These are phyloP conservation scores for Conoideocrella luteorostrata DNA, from an alignment of 2,329 filamentous ascomycete genomes.

Conservation along the genomic window DNA sequence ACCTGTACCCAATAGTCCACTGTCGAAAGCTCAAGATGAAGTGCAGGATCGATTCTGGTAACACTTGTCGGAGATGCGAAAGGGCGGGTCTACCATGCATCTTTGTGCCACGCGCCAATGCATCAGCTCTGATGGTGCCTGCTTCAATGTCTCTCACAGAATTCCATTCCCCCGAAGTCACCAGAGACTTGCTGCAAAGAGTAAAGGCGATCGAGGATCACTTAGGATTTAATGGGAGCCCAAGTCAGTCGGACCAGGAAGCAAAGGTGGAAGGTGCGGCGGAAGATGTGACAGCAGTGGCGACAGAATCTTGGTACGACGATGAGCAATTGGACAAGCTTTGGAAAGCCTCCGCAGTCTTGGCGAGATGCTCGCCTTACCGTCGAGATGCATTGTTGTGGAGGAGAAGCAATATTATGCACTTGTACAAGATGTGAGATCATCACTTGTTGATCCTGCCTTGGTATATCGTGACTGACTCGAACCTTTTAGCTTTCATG, in stretches of 20 bases:
- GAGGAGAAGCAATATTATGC: slow-evolving; percentile 4
- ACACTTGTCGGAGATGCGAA: slow-evolving; percentile 26
- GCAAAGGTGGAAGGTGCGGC: background rate
- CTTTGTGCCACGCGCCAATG: slow-evolving; percentile 34
- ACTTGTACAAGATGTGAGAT: slow-evolving; percentile 6
- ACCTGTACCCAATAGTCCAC: slow-evolving; percentile 14
- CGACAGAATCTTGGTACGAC: slow-evolving; percentile 4
- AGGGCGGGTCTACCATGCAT: slow-evolving; percentile 30
- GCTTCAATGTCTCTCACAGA: slow-evolving; percentile 12
- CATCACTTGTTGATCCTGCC: background rate
- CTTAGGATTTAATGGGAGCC: background rate
- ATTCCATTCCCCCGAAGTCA: background rate
- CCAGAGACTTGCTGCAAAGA: slow-evolving; percentile 3
- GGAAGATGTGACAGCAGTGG: too few species aligned
- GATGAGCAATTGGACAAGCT: slow-evolving; percentile 6
- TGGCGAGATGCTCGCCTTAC: slow-evolving; percentile 2
- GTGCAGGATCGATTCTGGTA: slow-evolving; percentile 27
- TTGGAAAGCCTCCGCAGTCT: slow-evolving; percentile 4
- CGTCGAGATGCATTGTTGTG: background rate
- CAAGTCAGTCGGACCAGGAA: background rate
- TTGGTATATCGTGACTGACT: background rate
- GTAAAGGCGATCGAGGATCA: slow-evolving; percentile 7
- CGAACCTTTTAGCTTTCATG: slow-evolving; percentile 30
- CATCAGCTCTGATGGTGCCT: slow-evolving; percentile 11
- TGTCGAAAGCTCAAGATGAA: slow-evolving; percentile 29